These are phyloP conservation scores for Gnomoniopsis smithogilvyi DNA, from an alignment of 2,329 filamentous ascomycete species.

Conservation along the genomic window DNA sequence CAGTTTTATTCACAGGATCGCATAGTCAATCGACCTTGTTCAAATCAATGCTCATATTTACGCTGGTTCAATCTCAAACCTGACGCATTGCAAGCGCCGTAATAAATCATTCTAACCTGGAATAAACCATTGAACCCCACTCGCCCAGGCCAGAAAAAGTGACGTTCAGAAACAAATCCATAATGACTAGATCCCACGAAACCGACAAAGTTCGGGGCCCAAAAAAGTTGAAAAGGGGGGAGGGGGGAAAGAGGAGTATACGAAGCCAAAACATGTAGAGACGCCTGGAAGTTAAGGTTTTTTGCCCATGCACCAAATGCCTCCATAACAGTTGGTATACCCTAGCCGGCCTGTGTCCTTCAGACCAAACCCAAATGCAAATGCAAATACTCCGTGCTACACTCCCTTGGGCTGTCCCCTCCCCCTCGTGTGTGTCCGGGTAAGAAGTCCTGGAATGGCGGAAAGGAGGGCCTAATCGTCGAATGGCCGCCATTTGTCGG, in stretches of 20 bases:
- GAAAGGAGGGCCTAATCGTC: neutral
- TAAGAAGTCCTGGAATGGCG: neutral
- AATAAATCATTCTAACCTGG: no score
- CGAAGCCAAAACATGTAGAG: neutral
- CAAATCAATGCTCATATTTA: no score
- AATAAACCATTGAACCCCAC: no score
- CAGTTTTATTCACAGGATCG: neutral
- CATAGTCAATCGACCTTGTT: no score
- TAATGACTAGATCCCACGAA: neutral
- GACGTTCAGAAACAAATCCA: no score
- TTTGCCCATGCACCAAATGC: neutral
- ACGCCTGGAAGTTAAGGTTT: neutral
- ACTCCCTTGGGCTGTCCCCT: neutral
- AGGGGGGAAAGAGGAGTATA: neutral
- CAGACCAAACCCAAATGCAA: neutral
- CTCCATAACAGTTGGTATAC: neutral
- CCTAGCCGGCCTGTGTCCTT: neutral
- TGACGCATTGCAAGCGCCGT: no score
- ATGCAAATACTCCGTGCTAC: conserved; percentile 2
- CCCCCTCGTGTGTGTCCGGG: neutral
- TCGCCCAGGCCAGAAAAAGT: no score
- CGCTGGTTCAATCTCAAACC: no score
- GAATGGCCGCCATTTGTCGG: neutral
- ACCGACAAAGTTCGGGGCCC: neutral
- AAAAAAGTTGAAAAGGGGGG: neutral